Conservation (phyloP, 2,329 filamentous ascomycete species). For the Teratosphaeria zuluensis region DNA sequence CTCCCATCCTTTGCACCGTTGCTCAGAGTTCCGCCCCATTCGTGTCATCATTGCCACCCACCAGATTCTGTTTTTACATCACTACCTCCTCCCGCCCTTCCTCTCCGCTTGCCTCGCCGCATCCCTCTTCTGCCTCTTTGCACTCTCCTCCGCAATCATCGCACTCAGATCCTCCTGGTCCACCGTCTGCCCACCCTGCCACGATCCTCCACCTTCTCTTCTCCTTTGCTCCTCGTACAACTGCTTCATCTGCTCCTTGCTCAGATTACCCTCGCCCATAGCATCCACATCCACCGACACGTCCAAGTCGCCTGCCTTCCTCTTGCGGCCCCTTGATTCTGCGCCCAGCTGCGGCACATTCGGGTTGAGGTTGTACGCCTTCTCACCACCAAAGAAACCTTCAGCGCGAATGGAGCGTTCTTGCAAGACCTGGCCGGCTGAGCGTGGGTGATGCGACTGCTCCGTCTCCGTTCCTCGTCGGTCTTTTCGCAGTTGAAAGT, state of each 20-base stretch:
- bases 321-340: constrained; percentile 70
- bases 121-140: constrained; percentile 83
- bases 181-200: constrained; percentile 58
- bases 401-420: constrained; percentile 77
- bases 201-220: constrained; percentile 49
- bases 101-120: constrained; percentile 46
- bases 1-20: neutral
- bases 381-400: constrained; percentile 93
- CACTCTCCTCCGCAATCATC: constrained; percentile 89
- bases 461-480: constrained; percentile 81
- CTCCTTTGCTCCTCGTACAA: constrained; percentile 66
- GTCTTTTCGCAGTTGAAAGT: constrained; percentile 85
- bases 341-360: constrained; percentile 67
- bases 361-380: constrained; percentile 72
- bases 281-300: constrained; percentile 83
- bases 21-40: neutral
- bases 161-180: constrained; percentile 86
- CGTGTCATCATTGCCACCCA: neutral
- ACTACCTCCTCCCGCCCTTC: neutral
- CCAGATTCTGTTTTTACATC: neutral
- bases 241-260: constrained; percentile 71
- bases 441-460: constrained; percentile 61
- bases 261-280: constrained; percentile 66
- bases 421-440: constrained; percentile 80
- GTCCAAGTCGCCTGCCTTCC: constrained; percentile 87